phyloP scores from a whole-genome alignment of 495 filamentous ascomycete species.

The Daldinia vernicosa region DNA sequence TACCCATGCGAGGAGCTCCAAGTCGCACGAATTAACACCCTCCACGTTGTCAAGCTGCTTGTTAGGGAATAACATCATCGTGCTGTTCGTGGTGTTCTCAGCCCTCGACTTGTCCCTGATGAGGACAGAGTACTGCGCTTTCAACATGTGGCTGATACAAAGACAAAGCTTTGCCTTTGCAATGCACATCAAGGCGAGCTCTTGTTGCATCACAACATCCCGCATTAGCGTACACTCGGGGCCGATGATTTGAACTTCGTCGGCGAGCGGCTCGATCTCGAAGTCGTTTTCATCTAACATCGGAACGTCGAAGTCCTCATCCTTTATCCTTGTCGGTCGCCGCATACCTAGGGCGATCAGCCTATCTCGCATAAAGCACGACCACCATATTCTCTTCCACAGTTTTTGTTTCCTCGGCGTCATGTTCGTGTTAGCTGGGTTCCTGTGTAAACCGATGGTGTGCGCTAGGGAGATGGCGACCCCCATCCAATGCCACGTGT shows the following conservation, averaged over 20 bases:
- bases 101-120: slow-evolving; percentile 76
- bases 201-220: slow-evolving; percentile 70
- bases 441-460: slow-evolving; percentile 83
- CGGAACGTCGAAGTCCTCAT: slow-evolving; percentile 87
- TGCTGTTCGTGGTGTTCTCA: slow-evolving; percentile 76
- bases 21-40: slow-evolving; percentile 76
- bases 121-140: slow-evolving; percentile 87
- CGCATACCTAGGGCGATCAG: slow-evolving; percentile 90
- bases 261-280: slow-evolving; percentile 72
- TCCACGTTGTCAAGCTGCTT: slow-evolving; percentile 80
- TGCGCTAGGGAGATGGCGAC: slow-evolving; percentile 83
- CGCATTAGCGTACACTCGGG: slow-evolving; percentile 71
- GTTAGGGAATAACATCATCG: slow-evolving; percentile 89
- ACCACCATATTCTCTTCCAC: slow-evolving; percentile 96
- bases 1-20: slow-evolving; percentile 76
- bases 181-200: slow-evolving; percentile 86
- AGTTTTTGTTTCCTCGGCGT: slow-evolving; percentile 72
- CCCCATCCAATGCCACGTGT: slow-evolving; percentile 94
- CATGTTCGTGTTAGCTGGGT: slow-evolving; percentile 78
- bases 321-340: slow-evolving; percentile 86
- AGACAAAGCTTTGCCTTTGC: slow-evolving; percentile 90
- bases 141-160: slow-evolving; percentile 83
- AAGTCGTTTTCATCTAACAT: slow-evolving; percentile 88
- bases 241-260: slow-evolving; percentile 70
- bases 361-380: slow-evolving; percentile 88